Base-by-base conservation (phyloP, 108 stramenopile genomes). In the Skeletonema costatum region DNA sequence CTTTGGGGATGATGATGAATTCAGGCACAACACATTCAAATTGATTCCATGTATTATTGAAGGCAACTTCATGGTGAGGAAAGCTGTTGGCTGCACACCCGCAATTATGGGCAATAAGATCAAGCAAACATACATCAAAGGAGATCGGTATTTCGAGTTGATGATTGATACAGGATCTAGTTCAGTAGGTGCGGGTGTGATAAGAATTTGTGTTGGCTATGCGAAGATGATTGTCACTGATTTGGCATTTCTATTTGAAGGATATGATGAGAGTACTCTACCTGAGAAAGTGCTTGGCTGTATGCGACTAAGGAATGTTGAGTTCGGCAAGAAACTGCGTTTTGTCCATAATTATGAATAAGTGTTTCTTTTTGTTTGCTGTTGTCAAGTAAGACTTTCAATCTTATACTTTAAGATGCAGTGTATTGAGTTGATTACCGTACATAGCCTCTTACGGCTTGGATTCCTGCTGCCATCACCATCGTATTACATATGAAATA, bases 81-180 rank as follows among this genome's bases (percentile, higher is more conserved):
- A 90, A 64, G 96, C 96, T 8, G 96, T 97, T 32, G 97, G 97
- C 36, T 86, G 85, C 13, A 97, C 92, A 6, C 98, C 98, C 11
- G 96, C 95, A 8, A 93, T 98, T 58, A 87, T 97, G 83, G 98
- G 97, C 25, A 97, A 89, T 33, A 96, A 97, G 81, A 88, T 98
- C 59, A 94, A 94, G 72, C 96, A 96, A 64, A 77, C 87, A 39
- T 97, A 96, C 73, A 72, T 86, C 61, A 78, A 68, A 30, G 87
- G 85, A 12, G 84, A 87, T n/a, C 80, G 94, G 33, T 98, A 90
- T 80, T 87, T 98, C 48, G 98, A 98, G 82, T 61, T 97, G 0
- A 88, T 96, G 64, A 81, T 97, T 58, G 97, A 98, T 84, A 91
- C 97, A 32, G 93, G 91, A 6, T 87, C 77, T 41, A 86, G 93